Base-by-base conservation (phyloP, 805 yeast species). In the Brettanomyces bruxellensis region DNA sequence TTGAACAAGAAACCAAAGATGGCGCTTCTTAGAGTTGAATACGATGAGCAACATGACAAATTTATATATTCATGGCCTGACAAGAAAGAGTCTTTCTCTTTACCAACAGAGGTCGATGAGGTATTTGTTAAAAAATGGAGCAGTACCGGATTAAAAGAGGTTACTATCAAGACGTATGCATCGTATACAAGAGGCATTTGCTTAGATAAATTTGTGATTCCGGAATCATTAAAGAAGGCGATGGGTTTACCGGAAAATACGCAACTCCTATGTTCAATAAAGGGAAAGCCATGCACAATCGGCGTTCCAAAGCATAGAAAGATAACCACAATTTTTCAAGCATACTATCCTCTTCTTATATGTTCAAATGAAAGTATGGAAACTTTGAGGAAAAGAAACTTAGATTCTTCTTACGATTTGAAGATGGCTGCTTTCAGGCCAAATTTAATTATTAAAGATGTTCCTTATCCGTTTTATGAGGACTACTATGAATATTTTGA, bases 271-370 rank as follows among this genome's bases (percentile, higher is more conserved):
- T 59, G 57, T 40, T 52, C 62, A 5, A 41, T 46, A 1, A 49
- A 47, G 13, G 67, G 67, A 1, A 61, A 61, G 45, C 49, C 54
- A 12, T 56, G 61, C 45, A 51, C 49, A 28, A 48, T 56, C 22
- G 59, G 60, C 12, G 49, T 59, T 3, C 65, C 62, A 6, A 49
- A 46, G 25, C 32, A 46, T 14, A 43, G 50, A 11, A 49, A 53
- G n/a, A 49, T 55, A 37, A 35, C 35, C 8, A 58, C 66, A 1
- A 42, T 52, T 24, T 62, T 62, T 43, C 67, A 63, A 40, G 66
- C 61, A 42, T 62, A 62, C 38, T 63, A 49, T 44, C 66, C 67
- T 1, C 34, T 61, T 23, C 40, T 63, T 25, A 41, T 61, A 47
- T 49, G 57, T 37, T 55, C 61, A 4, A 47, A 49, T 25, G 60